Evolutionary conservation across 768 basidiomycete species (phyloP).

Genomic region (Royoungia palumana): DNA sequence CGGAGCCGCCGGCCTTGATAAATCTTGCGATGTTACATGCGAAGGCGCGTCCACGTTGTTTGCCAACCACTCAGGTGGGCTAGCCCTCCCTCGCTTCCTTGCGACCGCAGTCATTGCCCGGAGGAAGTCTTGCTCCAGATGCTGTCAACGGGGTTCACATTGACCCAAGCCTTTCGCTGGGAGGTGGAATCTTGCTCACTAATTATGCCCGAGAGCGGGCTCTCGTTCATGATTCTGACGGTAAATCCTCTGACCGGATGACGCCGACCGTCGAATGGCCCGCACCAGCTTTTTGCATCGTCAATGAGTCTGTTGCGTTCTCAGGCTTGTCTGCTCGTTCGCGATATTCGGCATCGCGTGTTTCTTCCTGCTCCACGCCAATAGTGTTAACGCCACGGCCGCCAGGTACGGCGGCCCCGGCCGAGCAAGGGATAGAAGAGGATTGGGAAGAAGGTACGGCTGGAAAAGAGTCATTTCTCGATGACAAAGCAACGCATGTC

Average conservation of each 20-base stretch:
- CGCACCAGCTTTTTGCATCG: background rate
- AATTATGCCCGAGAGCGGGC: slow-evolving; percentile 8
- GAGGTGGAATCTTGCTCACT: slow-evolving; percentile 8
- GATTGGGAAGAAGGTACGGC: slow-evolving; percentile 9
- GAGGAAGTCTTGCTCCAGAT: slow-evolving; percentile 21
- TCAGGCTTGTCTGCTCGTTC: background rate
- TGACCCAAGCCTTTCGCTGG: background rate
- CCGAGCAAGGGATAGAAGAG: background rate
- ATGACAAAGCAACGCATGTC: slow-evolving; percentile 6
- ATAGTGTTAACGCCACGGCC: slow-evolving; percentile 27
- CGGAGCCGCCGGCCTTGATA: too few species aligned
- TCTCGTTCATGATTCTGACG: background rate
- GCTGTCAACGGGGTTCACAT: background rate
- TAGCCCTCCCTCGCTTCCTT: background rate
- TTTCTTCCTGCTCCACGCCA: slow-evolving; percentile 21
- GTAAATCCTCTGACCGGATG: background rate
- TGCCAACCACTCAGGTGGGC: background rate
- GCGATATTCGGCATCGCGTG: slow-evolving; percentile 14
- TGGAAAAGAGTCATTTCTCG: background rate
- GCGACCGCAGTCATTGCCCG: slow-evolving; percentile 9
- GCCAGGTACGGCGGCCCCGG: slow-evolving; percentile 28
- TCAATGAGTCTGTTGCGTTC: background rate
- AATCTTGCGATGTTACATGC: too few species aligned
- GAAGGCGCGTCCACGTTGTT: background rate
- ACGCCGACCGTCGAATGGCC: background rate